phyloP scores from a whole-genome alignment of 805 yeast genomes.

The Teunomyces gatunensis region DNA sequence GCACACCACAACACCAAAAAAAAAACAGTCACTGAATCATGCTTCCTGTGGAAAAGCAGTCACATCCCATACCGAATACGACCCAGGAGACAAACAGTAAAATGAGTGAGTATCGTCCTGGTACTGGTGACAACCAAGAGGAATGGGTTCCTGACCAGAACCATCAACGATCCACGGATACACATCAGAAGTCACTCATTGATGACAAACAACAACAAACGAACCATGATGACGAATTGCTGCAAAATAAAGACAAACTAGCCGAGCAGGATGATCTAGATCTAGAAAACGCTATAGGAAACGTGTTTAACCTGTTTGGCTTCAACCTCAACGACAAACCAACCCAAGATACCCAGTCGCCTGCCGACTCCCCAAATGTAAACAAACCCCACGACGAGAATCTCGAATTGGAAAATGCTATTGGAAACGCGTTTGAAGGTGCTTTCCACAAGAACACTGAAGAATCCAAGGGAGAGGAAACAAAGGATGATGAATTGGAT shows the following conservation, averaged over 20 bases:
- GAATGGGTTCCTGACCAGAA: not conserved
- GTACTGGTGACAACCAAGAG: not conserved
- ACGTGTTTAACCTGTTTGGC: slow-evolving; percentile 35
- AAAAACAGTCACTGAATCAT: slow-evolving; percentile 17
- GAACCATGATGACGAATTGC: slow-evolving; percentile 5
- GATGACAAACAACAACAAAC: slow-evolving; percentile 2
- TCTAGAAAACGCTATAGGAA: slow-evolving; percentile 37
- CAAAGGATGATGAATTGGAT: slow-evolving; percentile 11
- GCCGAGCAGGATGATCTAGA: slow-evolving; percentile 19
- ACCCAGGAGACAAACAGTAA: not conserved
- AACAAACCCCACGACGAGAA: slow-evolving; percentile 5
- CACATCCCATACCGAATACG: slow-evolving; percentile 11
- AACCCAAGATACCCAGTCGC: not conserved
- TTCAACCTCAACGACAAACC: slow-evolving; percentile 9
- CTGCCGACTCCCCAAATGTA: not conserved
- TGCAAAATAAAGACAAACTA: slow-evolving; percentile 6
- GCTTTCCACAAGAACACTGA: not conserved
- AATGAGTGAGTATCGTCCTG: slow-evolving; percentile 2
- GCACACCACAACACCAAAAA: slow-evolving; percentile 6
- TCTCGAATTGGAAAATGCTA: slow-evolving; percentile 14
- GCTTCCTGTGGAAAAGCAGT: slow-evolving; percentile 17
- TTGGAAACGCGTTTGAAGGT: slow-evolving; percentile 11
- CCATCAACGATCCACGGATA: not conserved
- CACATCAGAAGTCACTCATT: not conserved
- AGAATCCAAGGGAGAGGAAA: not conserved